Evolutionary conservation across 1,139 yeast genomes (phyloP), one percentile per base, ranked within the genome.

Genomic region (Yamadazyma blattariae): DNA sequence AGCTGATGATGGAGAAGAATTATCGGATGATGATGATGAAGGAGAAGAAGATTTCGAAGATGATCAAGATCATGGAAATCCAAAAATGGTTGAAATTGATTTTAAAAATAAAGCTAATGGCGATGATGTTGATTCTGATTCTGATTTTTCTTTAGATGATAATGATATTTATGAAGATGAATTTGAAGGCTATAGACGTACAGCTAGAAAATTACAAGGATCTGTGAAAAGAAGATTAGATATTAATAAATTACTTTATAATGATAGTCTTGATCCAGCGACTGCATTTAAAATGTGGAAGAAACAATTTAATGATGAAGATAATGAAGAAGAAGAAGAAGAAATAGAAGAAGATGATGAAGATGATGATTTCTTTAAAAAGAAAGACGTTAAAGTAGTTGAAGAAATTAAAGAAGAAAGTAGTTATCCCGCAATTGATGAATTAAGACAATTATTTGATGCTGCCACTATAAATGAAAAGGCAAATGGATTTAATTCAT

Each of bases 241-340:
- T 56, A 77, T 92, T 42, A 81, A 84, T 50, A 87, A 85, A 53
- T 64, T 92, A 37, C 64, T 92, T 9, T 92, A 92, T 56, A 71
- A 84, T 77, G 78, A 81, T 37, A 84, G 85, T 46, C 66, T 88
- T 28, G 76, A 80, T 7, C 92, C 97, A 1, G 66, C 65, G 0
- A 95, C 86, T 36, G 96, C 78, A 19, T 65, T 90, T 32, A 68
- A 65, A 32, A 76, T 92, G 57, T 90, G 97, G 96, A 79, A 58
- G 46, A 71, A 65, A 9, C 68, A 64, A 25, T 64, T 50, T 1
- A 67, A 62, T 3, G 76, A 65, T 15, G 77, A 63, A 5, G 71
- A 65, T 15, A 66, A 60, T 12, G 74, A 69, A 11, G 78, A 71
- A 3, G 63, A 59, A 29, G 76, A 65, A 18, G 77, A 63, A 7